phyloP scores from a whole-genome alignment of 495 filamentous ascomycete genomes.

The Hyphodiscus hymeniophilus region DNA sequence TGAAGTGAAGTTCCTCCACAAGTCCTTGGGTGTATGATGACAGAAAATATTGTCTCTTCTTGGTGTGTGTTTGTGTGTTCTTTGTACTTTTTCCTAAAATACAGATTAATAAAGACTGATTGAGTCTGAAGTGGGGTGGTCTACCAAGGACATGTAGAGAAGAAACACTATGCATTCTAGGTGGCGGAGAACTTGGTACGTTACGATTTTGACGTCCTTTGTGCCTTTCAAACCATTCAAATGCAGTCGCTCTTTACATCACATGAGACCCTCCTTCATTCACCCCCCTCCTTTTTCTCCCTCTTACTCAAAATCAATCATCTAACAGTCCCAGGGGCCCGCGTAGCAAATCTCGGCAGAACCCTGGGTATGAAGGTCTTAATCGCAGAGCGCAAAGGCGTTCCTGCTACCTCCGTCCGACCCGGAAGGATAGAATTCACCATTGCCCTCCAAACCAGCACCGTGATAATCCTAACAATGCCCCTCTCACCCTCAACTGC shows the following conservation, averaged over 20 bases:
- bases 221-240: background rate
- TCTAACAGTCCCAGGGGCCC: constrained; percentile 12
- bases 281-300: background rate
- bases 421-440: constrained; percentile 33
- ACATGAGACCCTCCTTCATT: background rate
- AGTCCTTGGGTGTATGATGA: no score
- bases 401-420: background rate
- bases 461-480: constrained; percentile 39
- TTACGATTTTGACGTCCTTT: background rate
- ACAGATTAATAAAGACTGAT: no score
- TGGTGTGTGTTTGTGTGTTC: no score
- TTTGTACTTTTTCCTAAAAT: no score
- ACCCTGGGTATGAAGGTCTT: constrained; percentile 45
- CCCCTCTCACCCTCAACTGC: constrained; percentile 35
- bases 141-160: constrained; percentile 28
- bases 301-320: background rate
- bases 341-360: constrained; percentile 23
- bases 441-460: constrained; percentile 34
- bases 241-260: background rate
- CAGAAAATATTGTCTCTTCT: no score
- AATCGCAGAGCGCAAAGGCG: constrained; percentile 40
- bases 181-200: constrained; percentile 42
- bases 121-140: constrained; percentile 18
- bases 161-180: constrained; percentile 43
- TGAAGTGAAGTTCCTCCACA: no score